These are phyloP conservation scores for Prinsepia uniflora DNA, from an alignment of 306 rosid species.

Conservation along the genomic window DNA sequence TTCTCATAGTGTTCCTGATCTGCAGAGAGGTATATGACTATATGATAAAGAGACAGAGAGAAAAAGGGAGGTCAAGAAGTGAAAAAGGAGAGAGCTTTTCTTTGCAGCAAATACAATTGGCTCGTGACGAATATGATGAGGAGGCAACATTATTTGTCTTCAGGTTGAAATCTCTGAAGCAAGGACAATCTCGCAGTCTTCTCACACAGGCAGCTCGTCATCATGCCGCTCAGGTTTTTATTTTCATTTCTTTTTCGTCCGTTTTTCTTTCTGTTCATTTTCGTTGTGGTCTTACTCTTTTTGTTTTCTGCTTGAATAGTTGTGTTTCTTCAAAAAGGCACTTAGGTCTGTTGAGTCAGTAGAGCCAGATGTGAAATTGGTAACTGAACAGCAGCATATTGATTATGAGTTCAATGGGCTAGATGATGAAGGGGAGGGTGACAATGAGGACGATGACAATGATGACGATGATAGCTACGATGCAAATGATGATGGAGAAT, in stretches of 20 bases:
- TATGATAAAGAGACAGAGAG: slow-evolving; percentile 63
- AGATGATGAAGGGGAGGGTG: slow-evolving; percentile 60
- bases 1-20: slow-evolving; percentile 34
- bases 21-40: slow-evolving; percentile 79
- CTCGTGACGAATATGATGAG: slow-evolving; percentile 88
- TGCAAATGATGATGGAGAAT: slow-evolving; percentile 73
- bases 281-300: slow-evolving; percentile 14
- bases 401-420: slow-evolving; percentile 86
- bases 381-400: slow-evolving; percentile 83
- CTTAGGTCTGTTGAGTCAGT: slow-evolving; percentile 77
- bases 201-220: slow-evolving; percentile 99
- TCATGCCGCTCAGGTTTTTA: slow-evolving; percentile 93
- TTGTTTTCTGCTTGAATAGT: slow-evolving; percentile 43
- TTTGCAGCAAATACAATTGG: slow-evolving; percentile 67
- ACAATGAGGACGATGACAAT: slow-evolving; percentile 36
- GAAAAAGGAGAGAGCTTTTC: slow-evolving; percentile 71
- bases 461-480: slow-evolving; percentile 42
- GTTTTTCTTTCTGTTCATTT: slow-evolving; percentile 4
- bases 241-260: background rate
- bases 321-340: slow-evolving; percentile 84
- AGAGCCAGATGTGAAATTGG: slow-evolving; percentile 80
- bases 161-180: slow-evolving; percentile 94
- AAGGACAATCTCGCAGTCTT: slow-evolving; percentile 94
- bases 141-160: slow-evolving; percentile 91
- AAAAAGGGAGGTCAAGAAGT: slow-evolving; percentile 74